Evolutionary conservation across 345 rosid genomes (phyloP).

Genomic region (Angophora floribunda): DNA sequence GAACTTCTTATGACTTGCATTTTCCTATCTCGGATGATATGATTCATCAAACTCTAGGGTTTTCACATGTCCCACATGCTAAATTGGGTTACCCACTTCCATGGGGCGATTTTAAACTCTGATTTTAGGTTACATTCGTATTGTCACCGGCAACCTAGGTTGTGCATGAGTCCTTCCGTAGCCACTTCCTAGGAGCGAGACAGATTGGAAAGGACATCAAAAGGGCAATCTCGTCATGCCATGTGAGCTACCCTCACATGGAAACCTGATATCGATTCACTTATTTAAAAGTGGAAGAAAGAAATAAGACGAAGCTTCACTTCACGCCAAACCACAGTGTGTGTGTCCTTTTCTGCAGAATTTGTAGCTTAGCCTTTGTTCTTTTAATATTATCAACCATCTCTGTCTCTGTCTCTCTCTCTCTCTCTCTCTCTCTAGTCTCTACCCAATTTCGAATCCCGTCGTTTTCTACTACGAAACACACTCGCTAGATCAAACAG

Average conservation of each 20-base stretch:
- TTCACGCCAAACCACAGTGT: not conserved
- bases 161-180: not conserved
- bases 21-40: not conserved
- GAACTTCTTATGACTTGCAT: not conserved
- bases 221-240: not conserved
- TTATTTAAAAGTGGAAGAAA: not conserved
- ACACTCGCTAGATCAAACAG: not conserved
- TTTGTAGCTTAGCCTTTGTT: slow-evolving; percentile 32
- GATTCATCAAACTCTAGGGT: not conserved
- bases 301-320: not conserved
- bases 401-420: not conserved
- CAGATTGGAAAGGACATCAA: not conserved
- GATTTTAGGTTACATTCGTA: not conserved
- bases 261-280: not conserved
- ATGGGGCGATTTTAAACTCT: not conserved
- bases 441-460: slow-evolving; percentile 17
- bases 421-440: not conserved
- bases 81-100: not conserved
- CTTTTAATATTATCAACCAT: slow-evolving; percentile 6
- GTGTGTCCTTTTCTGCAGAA: not conserved
- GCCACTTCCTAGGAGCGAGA: not conserved
- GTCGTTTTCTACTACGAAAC: slow-evolving; percentile 19
- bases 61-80: not conserved
- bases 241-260: not conserved
- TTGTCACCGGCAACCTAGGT: not conserved